These are phyloP conservation scores for Fonsecaea nubica DNA, from an alignment of 2,329 filamentous ascomycete genomes.

Conservation along the genomic window DNA sequence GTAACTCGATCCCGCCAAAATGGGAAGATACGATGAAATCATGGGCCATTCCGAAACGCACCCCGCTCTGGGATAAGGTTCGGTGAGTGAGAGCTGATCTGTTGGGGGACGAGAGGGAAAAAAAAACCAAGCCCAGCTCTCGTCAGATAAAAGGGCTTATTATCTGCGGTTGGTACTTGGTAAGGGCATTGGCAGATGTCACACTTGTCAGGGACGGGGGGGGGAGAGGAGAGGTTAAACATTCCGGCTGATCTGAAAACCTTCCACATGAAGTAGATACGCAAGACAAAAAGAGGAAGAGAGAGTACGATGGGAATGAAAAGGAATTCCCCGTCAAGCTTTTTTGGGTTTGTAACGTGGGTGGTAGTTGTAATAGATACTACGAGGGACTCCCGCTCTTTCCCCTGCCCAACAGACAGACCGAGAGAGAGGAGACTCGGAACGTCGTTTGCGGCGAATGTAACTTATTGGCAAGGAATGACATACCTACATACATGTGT, in stretches of 20 bases:
- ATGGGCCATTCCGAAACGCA: too few relatives aligned
- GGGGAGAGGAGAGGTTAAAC: constrained; percentile 7
- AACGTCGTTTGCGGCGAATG: not conserved
- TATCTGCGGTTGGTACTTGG: not conserved
- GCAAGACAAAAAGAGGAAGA: not conserved
- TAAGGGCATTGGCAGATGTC: constrained; percentile 11
- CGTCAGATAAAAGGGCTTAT: not conserved
- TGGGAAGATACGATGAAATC: too few relatives aligned
- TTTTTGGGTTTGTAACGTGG: not conserved
- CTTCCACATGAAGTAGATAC: not conserved
- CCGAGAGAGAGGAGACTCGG: too few relatives aligned
- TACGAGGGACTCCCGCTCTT: not conserved
- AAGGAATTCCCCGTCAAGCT: constrained; percentile 2
- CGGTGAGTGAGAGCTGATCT: too few relatives aligned
- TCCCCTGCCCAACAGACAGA: not conserved
- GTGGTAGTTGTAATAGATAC: not conserved
- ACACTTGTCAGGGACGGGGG: not conserved
- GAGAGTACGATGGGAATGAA: not conserved
- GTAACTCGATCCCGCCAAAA: too few relatives aligned
- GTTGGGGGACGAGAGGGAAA: not conserved
- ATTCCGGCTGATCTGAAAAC: constrained; percentile 16
- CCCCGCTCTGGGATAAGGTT: too few relatives aligned
- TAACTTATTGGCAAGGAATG: not conserved
- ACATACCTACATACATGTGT: too few relatives aligned
- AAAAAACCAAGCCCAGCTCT: not conserved